Percentiles rank a stretch among this genome's conserved stretches.
These are phyloP conservation scores for Penicillium palitans DNA, from an alignment of 2,329 filamentous ascomycete species.

Conservation along the genomic window DNA sequence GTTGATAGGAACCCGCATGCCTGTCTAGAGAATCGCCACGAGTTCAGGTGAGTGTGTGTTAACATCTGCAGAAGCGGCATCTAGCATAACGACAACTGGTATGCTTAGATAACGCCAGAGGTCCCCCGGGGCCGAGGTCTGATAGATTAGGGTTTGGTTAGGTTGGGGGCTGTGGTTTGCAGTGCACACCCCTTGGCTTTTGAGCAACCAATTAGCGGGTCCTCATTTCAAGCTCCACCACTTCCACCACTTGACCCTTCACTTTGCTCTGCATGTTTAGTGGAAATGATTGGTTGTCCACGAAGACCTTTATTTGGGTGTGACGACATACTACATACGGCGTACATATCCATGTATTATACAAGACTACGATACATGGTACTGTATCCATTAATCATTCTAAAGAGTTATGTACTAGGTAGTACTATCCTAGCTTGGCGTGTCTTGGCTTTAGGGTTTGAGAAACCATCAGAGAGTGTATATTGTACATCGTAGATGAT, in stretches of 20 bases:
- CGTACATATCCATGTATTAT: not conserved
- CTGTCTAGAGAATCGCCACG: not conserved
- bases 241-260: not conserved
- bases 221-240: not conserved
- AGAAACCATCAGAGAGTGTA: not conserved
- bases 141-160: not conserved
- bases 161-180: not conserved
- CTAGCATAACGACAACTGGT: not conserved
- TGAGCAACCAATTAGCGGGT: not conserved
- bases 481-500: not conserved
- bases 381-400: not conserved
- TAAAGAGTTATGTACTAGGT: not conserved
- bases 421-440: not conserved
- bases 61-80: not conserved
- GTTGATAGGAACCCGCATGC: not conserved
- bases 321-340: not conserved
- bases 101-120: not conserved
- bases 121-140: too few relatives aligned
- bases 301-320: not conserved
- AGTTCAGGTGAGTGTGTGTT: too few relatives aligned
- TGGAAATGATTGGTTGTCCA: not conserved
- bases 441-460: not conserved
- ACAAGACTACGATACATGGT: not conserved
- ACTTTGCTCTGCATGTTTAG: not conserved
- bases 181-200: not conserved